These are phyloP conservation scores for Sporothrix dimorphospora DNA, from an alignment of 2,329 filamentous ascomycete genomes.

Conservation along the genomic window DNA sequence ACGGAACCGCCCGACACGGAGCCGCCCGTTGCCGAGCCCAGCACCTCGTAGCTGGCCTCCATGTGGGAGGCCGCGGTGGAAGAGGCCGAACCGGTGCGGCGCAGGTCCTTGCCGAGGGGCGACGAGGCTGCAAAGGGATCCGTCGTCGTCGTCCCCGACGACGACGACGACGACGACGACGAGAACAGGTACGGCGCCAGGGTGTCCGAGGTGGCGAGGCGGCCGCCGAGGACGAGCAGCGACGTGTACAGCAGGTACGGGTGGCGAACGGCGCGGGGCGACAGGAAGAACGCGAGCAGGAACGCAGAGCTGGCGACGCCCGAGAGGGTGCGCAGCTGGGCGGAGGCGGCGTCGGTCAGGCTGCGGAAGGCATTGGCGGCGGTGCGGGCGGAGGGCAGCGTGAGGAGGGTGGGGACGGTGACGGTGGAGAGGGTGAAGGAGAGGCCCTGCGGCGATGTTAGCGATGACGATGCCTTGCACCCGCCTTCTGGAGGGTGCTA, in stretches of 20 bases:
- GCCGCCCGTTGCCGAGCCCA: slow-evolving; percentile 41
- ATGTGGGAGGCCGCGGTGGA: slow-evolving; percentile 47
- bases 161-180: slow-evolving; percentile 34
- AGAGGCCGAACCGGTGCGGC: slow-evolving; percentile 27
- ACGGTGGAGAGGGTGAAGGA: slow-evolving; percentile 82
- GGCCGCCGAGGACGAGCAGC: slow-evolving; percentile 66
- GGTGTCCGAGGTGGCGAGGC: slow-evolving; percentile 54
- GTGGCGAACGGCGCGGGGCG: slow-evolving; percentile 74
- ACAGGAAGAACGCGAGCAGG: slow-evolving; percentile 75
- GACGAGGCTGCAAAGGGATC: slow-evolving; percentile 32
- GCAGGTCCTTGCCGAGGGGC: slow-evolving; percentile 33
- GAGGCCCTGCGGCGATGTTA: slow-evolving; percentile 65
- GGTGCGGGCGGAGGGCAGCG: slow-evolving; percentile 73
- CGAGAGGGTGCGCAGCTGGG: slow-evolving; percentile 69
- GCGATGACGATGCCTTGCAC: background rate
- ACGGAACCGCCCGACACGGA: slow-evolving; percentile 29
- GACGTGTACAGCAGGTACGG: slow-evolving; percentile 90
- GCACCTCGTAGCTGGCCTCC: slow-evolving; percentile 71
- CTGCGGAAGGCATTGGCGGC: slow-evolving; percentile 72
- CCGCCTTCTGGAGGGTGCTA: background rate
- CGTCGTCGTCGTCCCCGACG: slow-evolving; percentile 24
- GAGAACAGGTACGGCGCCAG: slow-evolving; percentile 51
- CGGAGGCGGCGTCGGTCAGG: slow-evolving; percentile 64
- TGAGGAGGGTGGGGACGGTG: slow-evolving; percentile 77
- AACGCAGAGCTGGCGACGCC: slow-evolving; percentile 72